phyloP scores from a whole-genome alignment of 345 rosid genomes.

The Salix suchowensis region DNA sequence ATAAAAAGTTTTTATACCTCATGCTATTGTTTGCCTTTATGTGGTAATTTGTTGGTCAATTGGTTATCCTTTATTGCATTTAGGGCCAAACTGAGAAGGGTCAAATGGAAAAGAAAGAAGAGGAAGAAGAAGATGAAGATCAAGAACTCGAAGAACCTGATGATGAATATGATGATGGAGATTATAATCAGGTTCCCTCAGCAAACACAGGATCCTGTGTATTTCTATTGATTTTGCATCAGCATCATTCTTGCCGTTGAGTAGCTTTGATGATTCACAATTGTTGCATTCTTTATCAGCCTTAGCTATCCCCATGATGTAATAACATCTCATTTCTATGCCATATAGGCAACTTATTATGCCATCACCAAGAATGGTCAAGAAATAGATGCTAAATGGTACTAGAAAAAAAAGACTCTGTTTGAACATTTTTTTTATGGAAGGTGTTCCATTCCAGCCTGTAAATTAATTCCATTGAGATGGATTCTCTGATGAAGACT shows the following conservation, averaged over 20 bases:
- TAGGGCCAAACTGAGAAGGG: conserved; percentile 39
- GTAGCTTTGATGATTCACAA: background rate
- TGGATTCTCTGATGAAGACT: background rate
- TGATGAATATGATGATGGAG: conserved; percentile 46
- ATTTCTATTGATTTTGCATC: background rate
- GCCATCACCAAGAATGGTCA: background rate
- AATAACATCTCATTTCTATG: background rate
- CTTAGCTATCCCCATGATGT: background rate
- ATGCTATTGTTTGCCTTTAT: background rate
- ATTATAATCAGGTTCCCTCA: conserved; percentile 44
- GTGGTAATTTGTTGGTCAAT: background rate
- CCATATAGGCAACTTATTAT: background rate
- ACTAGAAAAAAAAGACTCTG: background rate
- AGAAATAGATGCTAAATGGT: background rate
- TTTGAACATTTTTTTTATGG: background rate
- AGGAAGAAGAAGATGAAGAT: conserved; percentile 32
- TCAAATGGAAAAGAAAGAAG: conserved; percentile 34
- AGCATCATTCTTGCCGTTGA: background rate
- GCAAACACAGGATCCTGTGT: background rate
- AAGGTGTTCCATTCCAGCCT: background rate
- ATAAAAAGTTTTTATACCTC: background rate
- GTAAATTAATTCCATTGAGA: background rate
- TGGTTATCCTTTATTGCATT: background rate
- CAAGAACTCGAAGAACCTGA: conserved; percentile 24
- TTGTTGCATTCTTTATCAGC: background rate